Evolutionary conservation across 345 rosid species (phyloP), one percentile per base, ranked within the genome.

Genomic region (Gossypium arboreum): DNA sequence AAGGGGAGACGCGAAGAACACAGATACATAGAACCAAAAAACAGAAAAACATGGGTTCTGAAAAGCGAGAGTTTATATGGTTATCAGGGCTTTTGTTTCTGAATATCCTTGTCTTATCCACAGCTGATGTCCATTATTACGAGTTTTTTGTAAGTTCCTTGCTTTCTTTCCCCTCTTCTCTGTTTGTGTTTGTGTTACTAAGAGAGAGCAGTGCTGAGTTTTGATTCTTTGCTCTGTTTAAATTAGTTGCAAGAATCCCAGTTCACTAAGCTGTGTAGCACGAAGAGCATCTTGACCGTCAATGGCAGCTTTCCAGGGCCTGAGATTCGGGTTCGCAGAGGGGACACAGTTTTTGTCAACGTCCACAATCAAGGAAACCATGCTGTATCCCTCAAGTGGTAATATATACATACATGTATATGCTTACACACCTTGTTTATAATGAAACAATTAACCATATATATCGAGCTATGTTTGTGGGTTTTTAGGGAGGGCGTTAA

Each of bases 311-410:
- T 78, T 54, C 89, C 91, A 12, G 91, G 89, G 27, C 91, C 89
- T 17, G 69, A 78, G 9, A 74, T 88, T n/a, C 76, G 73, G 25
- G 89, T 79, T 25, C 68, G 65, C 16, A 86, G 71, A 75, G 88
- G 90, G 18, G 87, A 89, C 62, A 84, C 74, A 4, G 69, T 85
- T 34, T 73, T 60, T 20, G 84, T 89, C 22, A 83, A 76, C 12
- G 88, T 89, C 66, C 73, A 81, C 72, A 89, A 87, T 75, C 76
- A 86, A 2, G 88, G 85, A 58, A 57, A 34, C 1, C 71, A 84
- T 68, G 85, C 84, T 15, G 75, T 89, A 24, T 86, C 91, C 10
- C 82, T 87, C 68, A 85, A 83, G 9, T 87, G 91, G 91, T 87
- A 65, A 3, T 24, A 9, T 3, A n/a, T 34, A 5, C 41, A 1